Conservation (phyloP, 2,329 filamentous ascomycete genomes). For the Penicillium sp. region DNA sequence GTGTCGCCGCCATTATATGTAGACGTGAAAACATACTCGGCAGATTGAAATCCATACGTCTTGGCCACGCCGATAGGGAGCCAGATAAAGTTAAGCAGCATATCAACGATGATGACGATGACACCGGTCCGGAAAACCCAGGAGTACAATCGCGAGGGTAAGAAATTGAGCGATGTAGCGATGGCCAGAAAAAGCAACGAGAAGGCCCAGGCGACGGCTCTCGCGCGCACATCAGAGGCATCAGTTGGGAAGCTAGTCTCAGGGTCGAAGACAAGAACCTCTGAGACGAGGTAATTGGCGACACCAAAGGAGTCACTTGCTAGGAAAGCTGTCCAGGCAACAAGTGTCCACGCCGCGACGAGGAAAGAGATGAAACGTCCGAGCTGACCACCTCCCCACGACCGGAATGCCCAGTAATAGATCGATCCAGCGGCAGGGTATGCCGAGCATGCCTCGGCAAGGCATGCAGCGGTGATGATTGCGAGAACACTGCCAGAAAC, state of each 20-base stretch:
- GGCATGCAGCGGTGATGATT: conserved; percentile 34
- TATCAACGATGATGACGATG: conserved; percentile 48
- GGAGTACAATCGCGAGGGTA: conserved; percentile 46
- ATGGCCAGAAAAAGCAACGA: conserved; percentile 37
- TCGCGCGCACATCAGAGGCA: conserved; percentile 45
- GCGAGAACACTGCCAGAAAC: conserved; percentile 28
- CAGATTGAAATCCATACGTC: conserved; percentile 51
- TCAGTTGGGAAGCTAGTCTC: conserved; percentile 45
- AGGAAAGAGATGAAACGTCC: conserved; percentile 49
- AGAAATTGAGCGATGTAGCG: conserved; percentile 36
- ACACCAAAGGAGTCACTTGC: conserved; percentile 32
- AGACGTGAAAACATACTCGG: conserved; percentile 51
- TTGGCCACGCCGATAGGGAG: conserved; percentile 50
- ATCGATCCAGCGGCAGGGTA: conserved; percentile 37
- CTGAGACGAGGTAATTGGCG: conserved; percentile 33
- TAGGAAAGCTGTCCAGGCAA: conserved; percentile 55
- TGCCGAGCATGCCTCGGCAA: conserved; percentile 36
- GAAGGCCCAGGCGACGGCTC: conserved; percentile 51
- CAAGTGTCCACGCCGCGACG: conserved; percentile 61
- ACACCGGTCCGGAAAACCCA: conserved; percentile 50
- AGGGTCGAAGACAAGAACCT: conserved; percentile 46
- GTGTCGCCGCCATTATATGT: conserved; percentile 33
- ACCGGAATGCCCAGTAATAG: conserved; percentile 38
- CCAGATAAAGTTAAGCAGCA: conserved; percentile 54
- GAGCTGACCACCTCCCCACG: conserved; percentile 28